phyloP scores from a whole-genome alignment of 139 green algal species.

The Closterium sp. region DNA sequence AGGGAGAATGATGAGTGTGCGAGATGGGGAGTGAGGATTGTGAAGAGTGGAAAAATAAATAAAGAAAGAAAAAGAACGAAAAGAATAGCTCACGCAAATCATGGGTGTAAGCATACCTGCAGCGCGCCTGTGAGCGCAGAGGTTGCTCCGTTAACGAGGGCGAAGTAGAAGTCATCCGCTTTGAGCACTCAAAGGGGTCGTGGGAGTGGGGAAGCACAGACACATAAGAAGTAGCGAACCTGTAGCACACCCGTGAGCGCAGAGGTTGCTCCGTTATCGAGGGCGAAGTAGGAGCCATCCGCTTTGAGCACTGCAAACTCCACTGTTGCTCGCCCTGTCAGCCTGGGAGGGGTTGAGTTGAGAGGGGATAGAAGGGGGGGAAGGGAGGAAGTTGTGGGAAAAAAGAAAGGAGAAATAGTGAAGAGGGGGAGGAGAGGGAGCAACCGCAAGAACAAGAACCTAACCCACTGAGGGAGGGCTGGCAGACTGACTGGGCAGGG shows the following conservation, averaged over 20 bases:
- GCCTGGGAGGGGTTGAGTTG: not conserved
- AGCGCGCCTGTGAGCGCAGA: constrained; percentile 8
- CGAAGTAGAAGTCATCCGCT: not conserved
- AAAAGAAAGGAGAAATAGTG: too few species aligned
- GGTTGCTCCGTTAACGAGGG: constrained; percentile 19
- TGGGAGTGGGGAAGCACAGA: too few species aligned
- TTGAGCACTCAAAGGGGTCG: too few species aligned
- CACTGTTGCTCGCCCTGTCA: constrained; percentile 44
- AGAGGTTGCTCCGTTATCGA: constrained; percentile 29
- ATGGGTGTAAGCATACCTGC: not conserved
- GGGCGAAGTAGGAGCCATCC: constrained; percentile 21
- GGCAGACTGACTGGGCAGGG: too few species aligned
- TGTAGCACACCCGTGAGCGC: constrained; percentile 23
- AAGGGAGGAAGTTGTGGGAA: too few species aligned
- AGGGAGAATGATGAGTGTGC: not conserved
- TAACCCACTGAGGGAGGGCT: too few species aligned
- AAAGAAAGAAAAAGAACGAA: not conserved
- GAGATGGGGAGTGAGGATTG: too few species aligned
- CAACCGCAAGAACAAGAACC: too few species aligned
- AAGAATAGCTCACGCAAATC: not conserved
- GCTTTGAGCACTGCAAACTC: constrained; percentile 40
- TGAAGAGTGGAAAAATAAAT: too few species aligned
- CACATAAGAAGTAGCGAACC: not conserved
- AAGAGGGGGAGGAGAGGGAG: not conserved
- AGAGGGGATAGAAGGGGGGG: not conserved